phyloP scores from a whole-genome alignment of 306 rosid species.

The Leucaena leucocephala region DNA sequence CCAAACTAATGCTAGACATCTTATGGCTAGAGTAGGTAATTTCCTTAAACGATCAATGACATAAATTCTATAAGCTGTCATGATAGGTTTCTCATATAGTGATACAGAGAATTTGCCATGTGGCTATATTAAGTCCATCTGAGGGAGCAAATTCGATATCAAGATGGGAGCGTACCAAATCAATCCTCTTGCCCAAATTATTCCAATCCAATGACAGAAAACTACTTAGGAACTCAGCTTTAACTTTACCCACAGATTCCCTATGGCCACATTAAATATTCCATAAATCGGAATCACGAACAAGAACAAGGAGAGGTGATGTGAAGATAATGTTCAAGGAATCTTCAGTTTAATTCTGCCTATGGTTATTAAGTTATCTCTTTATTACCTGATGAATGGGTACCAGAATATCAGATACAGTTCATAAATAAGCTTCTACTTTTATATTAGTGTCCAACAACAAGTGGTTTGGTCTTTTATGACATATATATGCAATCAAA shows the following conservation, averaged over 20 bases:
- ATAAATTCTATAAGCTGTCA: constrained; percentile 24
- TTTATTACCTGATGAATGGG: constrained; percentile 33
- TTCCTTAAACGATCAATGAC: neutral
- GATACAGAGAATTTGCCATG: constrained; percentile 41
- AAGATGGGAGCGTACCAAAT: constrained; percentile 30
- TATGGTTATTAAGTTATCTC: constrained; percentile 33
- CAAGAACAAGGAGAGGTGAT: constrained; percentile 45
- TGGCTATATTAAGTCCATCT: constrained; percentile 42
- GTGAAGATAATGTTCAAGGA: constrained; percentile 58
- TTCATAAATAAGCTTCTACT: constrained; percentile 17
- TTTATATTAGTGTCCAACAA: constrained; percentile 24
- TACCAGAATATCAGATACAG: constrained; percentile 38
- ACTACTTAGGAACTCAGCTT: constrained; percentile 65
- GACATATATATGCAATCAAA: constrained; percentile 21
- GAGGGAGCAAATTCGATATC: constrained; percentile 41
- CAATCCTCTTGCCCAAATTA: constrained; percentile 40
- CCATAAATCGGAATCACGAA: constrained; percentile 61
- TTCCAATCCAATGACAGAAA: constrained; percentile 56
- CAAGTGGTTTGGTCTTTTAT: constrained; percentile 36
- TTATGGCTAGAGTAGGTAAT: neutral
- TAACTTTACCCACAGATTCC: constrained; percentile 57
- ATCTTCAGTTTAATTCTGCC: constrained; percentile 33
- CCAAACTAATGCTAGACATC: too few species aligned
- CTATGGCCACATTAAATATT: constrained; percentile 55
- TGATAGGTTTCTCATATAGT: constrained; percentile 26